Evolutionary conservation across 345 rosid species (phyloP), one percentile per base, ranked within the genome.

Genomic region (Atalantia buxifolia): DNA sequence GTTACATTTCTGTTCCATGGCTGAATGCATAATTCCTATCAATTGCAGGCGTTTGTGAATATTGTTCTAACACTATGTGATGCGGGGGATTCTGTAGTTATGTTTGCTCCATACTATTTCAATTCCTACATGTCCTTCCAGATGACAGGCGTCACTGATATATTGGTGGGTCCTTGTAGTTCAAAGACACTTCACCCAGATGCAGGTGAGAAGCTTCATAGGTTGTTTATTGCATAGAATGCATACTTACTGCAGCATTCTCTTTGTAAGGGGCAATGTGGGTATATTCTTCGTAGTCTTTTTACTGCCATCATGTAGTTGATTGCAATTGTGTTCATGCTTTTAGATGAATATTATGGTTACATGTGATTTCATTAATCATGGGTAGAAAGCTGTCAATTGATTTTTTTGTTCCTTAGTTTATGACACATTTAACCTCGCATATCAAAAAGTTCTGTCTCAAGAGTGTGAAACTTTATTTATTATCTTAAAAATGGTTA

Each of bases 51-150:
- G 31, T 96, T 96, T 60, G 98, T 91, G 76, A 93, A 96, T 82
- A 86, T 92, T 80, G 97, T 91, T 84, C 97, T 92, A 61, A 81
- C 95, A 0, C 86, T 92, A 65, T 92, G 99, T 78, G 99, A 96
- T 80, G 85, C 92, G 2, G 98, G 97, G 78, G 99, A 94, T 83
- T 88, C 91, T 0, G 98, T 94, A 4, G 91, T 96, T 65, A 91
- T 96, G 98, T 96, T 96, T 89, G 90, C 94, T 76, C 99, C 99
- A 21, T 96, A 94, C 86, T 96, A 96, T 87, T 96, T 96, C 89
- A 96, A 96, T 73, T 86, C 99, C 50, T 96, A 94, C 84, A 96
- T 92, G 98, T 88, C 97, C 67, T 94, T 96, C 91, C 99, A 96
- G 87, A 96, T 96, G 98, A 96, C 98, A 7, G 98, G 98, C 4